A percentile compares a stretch with the other conserved stretches of the same genome.
Evolutionary conservation across 495 filamentous ascomycete species (phyloP).

Genomic region (Usnea hakonensis): DNA sequence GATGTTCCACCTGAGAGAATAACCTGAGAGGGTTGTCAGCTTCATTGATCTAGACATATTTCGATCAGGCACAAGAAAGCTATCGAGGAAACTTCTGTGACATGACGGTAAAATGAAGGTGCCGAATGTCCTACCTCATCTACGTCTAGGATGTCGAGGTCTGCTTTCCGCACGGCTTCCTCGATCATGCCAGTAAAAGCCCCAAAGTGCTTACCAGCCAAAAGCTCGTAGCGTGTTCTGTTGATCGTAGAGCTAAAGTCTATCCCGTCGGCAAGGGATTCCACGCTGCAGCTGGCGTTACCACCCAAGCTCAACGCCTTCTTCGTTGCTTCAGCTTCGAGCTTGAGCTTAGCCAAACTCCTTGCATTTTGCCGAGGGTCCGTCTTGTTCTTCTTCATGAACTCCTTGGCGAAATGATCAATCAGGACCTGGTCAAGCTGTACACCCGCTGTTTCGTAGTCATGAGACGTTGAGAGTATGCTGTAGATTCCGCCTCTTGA

Average conservation of each 20-base stretch:
- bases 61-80: constrained; percentile 1
- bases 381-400: constrained; percentile 84
- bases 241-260: constrained; percentile 91
- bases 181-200: constrained; percentile 80
- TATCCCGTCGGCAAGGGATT: constrained; percentile 76
- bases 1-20: constrained; percentile 88
- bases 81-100: background rate
- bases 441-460: constrained; percentile 80
- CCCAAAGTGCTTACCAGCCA: constrained; percentile 72
- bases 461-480: constrained; percentile 84
- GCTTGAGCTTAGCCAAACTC: constrained; percentile 82
- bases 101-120: background rate
- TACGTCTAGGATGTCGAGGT: constrained; percentile 83
- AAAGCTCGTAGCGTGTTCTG: constrained; percentile 85
- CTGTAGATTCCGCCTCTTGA: constrained; percentile 95
- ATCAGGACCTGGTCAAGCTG: constrained; percentile 83
- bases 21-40: constrained; percentile 39
- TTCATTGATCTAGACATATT: background rate
- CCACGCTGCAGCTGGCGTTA: constrained; percentile 83
- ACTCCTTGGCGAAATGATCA: constrained; percentile 97
- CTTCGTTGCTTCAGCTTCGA: constrained; percentile 83
- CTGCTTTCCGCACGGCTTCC: constrained; percentile 82
- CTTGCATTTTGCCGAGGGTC: constrained; percentile 77
- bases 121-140: constrained; percentile 51
- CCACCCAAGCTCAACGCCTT: constrained; percentile 81